Conservation (phyloP, 805 yeast genomes). For the Ogataea corticis region DNA sequence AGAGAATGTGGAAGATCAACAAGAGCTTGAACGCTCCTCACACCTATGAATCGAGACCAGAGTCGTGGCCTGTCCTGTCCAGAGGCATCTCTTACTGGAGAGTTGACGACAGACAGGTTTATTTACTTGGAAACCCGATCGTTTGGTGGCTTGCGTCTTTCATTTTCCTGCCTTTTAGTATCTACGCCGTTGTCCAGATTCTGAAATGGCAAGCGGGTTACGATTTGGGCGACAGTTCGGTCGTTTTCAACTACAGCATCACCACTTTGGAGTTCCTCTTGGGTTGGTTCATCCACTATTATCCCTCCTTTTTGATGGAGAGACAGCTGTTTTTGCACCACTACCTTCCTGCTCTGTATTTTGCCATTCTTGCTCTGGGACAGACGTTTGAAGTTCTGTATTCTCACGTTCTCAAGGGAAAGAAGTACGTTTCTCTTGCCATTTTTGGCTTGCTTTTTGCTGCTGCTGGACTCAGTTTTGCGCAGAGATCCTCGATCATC, state of each 20-base stretch:
- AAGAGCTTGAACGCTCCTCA: conserved; percentile 68
- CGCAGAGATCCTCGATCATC: conserved; percentile 66
- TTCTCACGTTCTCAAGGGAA: conserved; percentile 34
- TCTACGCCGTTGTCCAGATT: conserved; percentile 48
- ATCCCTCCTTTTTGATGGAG: conserved; percentile 83
- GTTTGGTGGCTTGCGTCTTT: conserved; percentile 73
- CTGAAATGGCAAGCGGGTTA: conserved; percentile 65
- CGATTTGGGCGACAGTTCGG: conserved; percentile 46
- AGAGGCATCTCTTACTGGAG: conserved; percentile 88
- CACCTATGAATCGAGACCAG: conserved; percentile 69
- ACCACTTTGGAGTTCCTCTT: conserved; percentile 60
- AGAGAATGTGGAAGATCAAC: conserved; percentile 77
- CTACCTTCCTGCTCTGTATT: conserved; percentile 89
- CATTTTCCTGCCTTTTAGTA: conserved; percentile 48
- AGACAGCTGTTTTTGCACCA: conserved; percentile 94
- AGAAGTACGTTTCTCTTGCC: conserved; percentile 45
- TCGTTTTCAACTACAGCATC: conserved; percentile 62
- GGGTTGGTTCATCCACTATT: conserved; percentile 73
- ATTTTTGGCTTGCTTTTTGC: conserved; percentile 50
- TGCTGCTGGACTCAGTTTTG: conserved; percentile 54
- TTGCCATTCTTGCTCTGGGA: conserved; percentile 44
- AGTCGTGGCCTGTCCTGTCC: conserved; percentile 69
- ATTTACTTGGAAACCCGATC: conserved; percentile 76
- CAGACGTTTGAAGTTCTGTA: conserved; percentile 33
- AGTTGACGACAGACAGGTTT: conserved; percentile 52